Conservation (phyloP, 2,329 filamentous ascomycete genomes). For the Magnaporthales sp. region DNA sequence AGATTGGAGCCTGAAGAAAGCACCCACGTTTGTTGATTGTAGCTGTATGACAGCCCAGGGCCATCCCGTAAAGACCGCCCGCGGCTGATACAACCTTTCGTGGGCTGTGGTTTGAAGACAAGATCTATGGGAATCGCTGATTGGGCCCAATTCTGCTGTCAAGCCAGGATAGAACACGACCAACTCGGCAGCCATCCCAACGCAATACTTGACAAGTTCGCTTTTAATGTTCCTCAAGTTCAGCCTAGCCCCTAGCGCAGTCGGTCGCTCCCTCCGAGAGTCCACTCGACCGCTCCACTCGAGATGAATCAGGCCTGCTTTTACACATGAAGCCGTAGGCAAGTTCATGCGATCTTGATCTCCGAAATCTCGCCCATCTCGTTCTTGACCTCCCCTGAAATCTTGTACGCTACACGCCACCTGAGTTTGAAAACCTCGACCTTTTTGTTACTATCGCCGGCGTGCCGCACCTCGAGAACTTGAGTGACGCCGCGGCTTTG, state of each 20-base stretch:
- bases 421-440: constrained; percentile 80
- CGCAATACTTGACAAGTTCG: not conserved
- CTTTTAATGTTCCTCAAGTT: not conserved
- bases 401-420: constrained; percentile 76
- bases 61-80: not conserved
- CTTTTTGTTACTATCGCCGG: constrained; percentile 57
- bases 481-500: constrained; percentile 71
- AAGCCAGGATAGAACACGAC: not conserved
- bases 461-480: constrained; percentile 64
- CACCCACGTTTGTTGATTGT: too few species aligned
- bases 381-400: constrained; percentile 52
- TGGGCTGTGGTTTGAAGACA: not conserved
- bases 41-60: too few species aligned
- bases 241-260: not conserved
- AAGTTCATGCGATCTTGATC: constrained; percentile 57
- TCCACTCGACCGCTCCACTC: not conserved
- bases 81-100: not conserved
- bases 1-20: not conserved
- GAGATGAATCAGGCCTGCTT: not conserved
- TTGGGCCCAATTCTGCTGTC: not conserved
- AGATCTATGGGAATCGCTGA: not conserved
- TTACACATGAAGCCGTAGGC: not conserved
- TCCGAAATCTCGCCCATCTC: constrained; percentile 82
- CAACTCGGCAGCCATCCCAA: not conserved
- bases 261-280: not conserved